These are phyloP conservation scores for Spatholobus suberectus DNA, from an alignment of 306 rosid species.

Conservation along the genomic window DNA sequence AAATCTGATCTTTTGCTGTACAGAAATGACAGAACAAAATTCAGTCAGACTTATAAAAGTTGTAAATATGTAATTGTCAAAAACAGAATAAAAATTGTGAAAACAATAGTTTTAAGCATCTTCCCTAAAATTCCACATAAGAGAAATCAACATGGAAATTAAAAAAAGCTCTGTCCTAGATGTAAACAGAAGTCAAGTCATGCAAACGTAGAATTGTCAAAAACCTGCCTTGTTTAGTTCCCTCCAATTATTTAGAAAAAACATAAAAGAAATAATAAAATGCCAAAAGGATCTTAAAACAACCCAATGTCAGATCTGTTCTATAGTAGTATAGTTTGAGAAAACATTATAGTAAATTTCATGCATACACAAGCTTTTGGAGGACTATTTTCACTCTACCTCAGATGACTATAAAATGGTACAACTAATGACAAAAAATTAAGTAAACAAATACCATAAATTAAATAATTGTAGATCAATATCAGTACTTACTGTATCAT, in stretches of 20 bases:
- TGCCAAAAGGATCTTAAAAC: background rate
- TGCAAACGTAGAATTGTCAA: background rate
- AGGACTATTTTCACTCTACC: background rate
- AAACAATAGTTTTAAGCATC: slow-evolving; percentile 12
- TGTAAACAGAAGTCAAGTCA: slow-evolving; percentile 12
- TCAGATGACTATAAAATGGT: background rate
- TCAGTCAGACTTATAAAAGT: background rate
- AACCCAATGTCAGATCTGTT: background rate
- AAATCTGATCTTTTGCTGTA: background rate
- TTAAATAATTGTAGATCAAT: slow-evolving; percentile 5
- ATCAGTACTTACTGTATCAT: slow-evolving; percentile 70
- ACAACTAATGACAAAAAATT: slow-evolving; percentile 14
- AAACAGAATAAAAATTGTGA: background rate
- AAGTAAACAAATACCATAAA: background rate
- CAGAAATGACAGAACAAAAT: slow-evolving; percentile 13
- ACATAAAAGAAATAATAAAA: background rate
- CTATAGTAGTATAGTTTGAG: background rate
- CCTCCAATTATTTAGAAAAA: background rate
- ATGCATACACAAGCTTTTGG: slow-evolving; percentile 13
- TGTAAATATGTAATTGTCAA: background rate
- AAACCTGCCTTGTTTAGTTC: background rate
- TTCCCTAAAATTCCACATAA: background rate
- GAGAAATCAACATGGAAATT: background rate
- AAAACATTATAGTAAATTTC: background rate
- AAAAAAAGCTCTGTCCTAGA: background rate